Base-by-base conservation (phyloP, 2,329 filamentous ascomycete genomes). In the Calonectria montana region DNA sequence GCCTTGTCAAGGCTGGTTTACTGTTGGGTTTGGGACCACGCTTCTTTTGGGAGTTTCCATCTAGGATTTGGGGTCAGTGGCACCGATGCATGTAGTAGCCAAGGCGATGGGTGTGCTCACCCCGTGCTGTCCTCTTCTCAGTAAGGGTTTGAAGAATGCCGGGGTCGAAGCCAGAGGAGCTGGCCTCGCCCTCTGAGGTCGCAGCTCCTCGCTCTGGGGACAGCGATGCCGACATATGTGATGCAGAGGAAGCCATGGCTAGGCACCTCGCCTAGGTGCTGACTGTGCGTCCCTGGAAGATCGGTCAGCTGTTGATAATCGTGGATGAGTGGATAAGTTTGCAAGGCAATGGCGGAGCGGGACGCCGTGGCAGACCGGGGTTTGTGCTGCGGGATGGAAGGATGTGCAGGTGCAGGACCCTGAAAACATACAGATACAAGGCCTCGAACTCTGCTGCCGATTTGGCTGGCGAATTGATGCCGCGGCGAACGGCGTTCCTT, bases 1-100 rank as follows among this genome's bases (percentile, higher is more conserved):
- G 91, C 73, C 96, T 90, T 23, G 96, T 98, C 79, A 98, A 86
- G 53, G 97, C 96, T 21, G 97, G 97, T 82, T 97, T 98, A 86
- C 94, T 97, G 83, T 98, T 97, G 23, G 97, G 97, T 82, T 98
- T 98, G 0, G 97, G 97, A 1, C 97, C 97, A 83, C 97, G 91
- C 76, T 94, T 91, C 85, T 98, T 99, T 3, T 94, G 91, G 10
- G 93, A 89, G 80, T 97, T 93, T 55, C 95, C 96, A 87, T 98
- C 96, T 93, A 79, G 62, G 43, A 18, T n/a, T 8, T 13, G 27
- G n/a, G n/a, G 57, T 79, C 59, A 79, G 73, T 47, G 12, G 8
- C 61, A 12, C 64, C 43, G 55, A 53, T 9, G 37, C n/a, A 59
- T 45, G 27, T 10, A 29, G 39, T 37, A 41, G 50, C 25, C 39